Percentiles rank a stretch among this genome's conserved stretches.
Conservation (phyloP, 192 early-diverging fungal species). For the Entomortierella beljakovae region DNA sequence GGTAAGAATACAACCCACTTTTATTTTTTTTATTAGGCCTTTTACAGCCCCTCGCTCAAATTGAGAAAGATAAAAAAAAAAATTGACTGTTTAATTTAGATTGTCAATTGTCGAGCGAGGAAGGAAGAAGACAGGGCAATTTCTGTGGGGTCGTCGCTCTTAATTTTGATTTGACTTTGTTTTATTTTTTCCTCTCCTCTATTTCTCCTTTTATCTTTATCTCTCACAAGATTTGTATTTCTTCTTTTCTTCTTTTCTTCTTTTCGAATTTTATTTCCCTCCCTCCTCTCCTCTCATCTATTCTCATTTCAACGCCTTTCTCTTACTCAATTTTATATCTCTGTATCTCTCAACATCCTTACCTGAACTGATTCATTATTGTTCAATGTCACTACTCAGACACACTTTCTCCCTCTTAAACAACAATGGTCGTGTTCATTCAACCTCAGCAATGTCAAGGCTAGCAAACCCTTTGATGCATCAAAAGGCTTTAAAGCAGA, state of each 20-base stretch:
- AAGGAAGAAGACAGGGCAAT: too few relatives aligned
- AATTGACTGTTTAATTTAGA: background rate
- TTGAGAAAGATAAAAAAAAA: background rate
- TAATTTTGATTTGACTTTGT: background rate
- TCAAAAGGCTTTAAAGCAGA: background rate
- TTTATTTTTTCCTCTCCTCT: conserved; percentile 3
- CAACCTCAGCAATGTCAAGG: background rate
- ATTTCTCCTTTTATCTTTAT: background rate
- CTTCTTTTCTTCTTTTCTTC: background rate
- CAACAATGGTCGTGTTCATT: conserved; percentile 2
- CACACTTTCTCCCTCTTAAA: conserved; percentile 11
- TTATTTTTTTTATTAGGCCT: too few relatives aligned
- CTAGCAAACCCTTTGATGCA: background rate
- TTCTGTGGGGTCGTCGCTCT: background rate
- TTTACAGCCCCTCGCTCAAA: too few relatives aligned
- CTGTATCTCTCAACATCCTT: background rate
- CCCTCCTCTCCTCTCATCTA: too few relatives aligned
- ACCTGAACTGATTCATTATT: background rate
- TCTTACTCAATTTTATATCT: conserved; percentile 5
- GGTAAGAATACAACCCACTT: too few relatives aligned
- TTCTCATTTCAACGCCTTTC: too few relatives aligned
- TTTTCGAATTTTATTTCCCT: background rate
- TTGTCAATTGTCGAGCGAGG: background rate
- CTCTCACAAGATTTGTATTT: background rate
- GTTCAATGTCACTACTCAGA: conserved; percentile 25